Evolutionary conservation across 2,329 filamentous ascomycete genomes (phyloP), one percentile per base, ranked within the genome.

Genomic region (Orbilia brochopaga): DNA sequence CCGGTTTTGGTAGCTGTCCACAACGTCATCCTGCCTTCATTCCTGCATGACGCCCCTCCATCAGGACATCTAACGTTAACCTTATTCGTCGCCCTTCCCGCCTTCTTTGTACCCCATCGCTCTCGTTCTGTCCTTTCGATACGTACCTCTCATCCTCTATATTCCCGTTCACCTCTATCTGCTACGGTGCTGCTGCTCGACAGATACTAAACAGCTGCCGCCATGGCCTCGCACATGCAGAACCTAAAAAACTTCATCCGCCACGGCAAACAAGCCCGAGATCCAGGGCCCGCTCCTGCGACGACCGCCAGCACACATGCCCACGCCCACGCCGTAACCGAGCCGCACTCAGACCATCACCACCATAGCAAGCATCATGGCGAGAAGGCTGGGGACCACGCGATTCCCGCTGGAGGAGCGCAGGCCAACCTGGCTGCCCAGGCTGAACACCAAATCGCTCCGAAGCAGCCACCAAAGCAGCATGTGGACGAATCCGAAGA

Each of bases 161-260:
- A 27, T 5, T n/a, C 57, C 17, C 42, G 11, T 50, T 17, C 19
- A 37, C 1, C 15, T 21, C 23, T n/a, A n/a, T n/a, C n/a, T n/a
- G n/a, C n/a, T n/a, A n/a, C n/a, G n/a, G 32, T 37, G 6, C 21
- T 48, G 2, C 30, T 8, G 17, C 46, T 24, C 23, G 54, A 64
- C 32, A 48, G 48, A 57, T 69, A 70, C 58, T 65, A 60, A 67
- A 67, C 42, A 51, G n/a, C 44, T 60, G 73, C 54, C 78, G 88
- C 88, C 86, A 86, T 85, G 77, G 86, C 86, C 52, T 56, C 61
- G 24, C 61, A 64, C 51, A 96, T 97, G 82, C 93, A 97, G 83
- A 94, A 94, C 79, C 86, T 97, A 77, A 97, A 97, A 82, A 97
- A 97, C 81, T 95, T 97, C 81, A 94, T 97, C 81, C 90, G 93